These are phyloP conservation scores for Elsinoe fawcettii DNA, from an alignment of 2,329 filamentous ascomycete genomes.

Conservation along the genomic window DNA sequence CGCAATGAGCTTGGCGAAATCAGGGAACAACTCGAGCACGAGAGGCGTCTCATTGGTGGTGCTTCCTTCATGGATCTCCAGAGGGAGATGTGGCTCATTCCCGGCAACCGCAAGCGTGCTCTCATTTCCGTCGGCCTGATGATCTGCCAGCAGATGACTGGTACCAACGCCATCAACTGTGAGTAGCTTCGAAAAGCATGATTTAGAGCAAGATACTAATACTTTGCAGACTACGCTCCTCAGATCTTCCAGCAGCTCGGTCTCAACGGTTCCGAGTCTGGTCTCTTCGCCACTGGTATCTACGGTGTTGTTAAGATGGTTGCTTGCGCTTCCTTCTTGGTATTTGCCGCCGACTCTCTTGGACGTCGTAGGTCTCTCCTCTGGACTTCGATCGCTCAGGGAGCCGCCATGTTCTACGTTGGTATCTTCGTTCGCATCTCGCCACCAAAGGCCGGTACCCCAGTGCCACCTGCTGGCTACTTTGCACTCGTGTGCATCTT, in stretches of 20 bases:
- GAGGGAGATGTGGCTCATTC: conserved; percentile 61
- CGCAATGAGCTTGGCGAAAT: conserved; percentile 54
- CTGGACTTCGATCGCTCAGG: conserved; percentile 43
- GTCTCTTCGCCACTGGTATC: conserved; percentile 64
- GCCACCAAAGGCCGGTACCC: conserved; percentile 46
- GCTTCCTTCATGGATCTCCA: conserved; percentile 55
- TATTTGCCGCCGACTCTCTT: conserved; percentile 68
- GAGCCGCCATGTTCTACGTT: conserved; percentile 58
- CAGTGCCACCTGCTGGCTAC: conserved; percentile 59
- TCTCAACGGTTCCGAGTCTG: conserved; percentile 48
- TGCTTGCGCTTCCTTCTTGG: conserved; percentile 55
- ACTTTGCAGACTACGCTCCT: conserved; percentile 57
- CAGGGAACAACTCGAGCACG: conserved; percentile 57
- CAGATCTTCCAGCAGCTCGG: conserved; percentile 61
- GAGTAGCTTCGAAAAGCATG: neutral
- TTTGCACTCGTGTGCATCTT: conserved; percentile 64
- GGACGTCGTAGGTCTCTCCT: conserved; percentile 53
- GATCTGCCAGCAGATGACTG: conserved; percentile 68
- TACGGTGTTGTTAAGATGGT: conserved; percentile 65
- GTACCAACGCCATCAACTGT: conserved; percentile 43
- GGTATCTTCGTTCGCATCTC: conserved; percentile 61
- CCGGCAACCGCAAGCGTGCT: conserved; percentile 55
- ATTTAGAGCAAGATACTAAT: neutral
- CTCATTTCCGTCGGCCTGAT: conserved; percentile 56
- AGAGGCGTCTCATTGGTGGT: conserved; percentile 61